Evolutionary conservation across 495 filamentous ascomycete genomes (phyloP), one percentile per base, ranked within the genome.

Genomic region (Aspergillus mulundensis): DNA sequence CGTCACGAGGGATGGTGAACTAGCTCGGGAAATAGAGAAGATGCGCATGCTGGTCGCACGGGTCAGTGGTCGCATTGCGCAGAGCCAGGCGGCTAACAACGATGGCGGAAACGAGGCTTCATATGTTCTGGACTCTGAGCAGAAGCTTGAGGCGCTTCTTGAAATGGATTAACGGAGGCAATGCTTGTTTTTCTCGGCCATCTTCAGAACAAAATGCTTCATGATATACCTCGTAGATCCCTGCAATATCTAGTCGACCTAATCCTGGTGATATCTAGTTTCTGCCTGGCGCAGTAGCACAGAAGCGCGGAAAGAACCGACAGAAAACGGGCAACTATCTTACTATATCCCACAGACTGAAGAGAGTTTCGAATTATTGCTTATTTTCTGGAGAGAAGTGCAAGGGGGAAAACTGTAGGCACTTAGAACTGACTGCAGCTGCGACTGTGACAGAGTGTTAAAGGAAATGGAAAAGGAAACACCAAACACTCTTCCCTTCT

Each of bases 11-110:
- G 85, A 90, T 67, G 87, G 86, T n/a, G 83, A 86, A 60, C 66
- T 95, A 20, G 82, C 84, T 58, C 73, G 77, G 39, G 90, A 95
- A 69, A 64, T 95, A 58, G 83, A 87, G 63, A 84, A 80, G 60
- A 92, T 90, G 84, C 80, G 86, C 36, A 81, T 90, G 66, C 72
- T 95, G 55, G 82, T 88, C 41, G 83, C 85, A 18, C 79, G 88
- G 42, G 86, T 93, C 23, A 81, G 82, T 3, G 87, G 78, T 3
- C 75, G 87, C 50, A 73, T 90, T 39, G 61, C 61, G 61, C 68
- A 75, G 46, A 67, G 69, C 46, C 67, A 64, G 63, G 67, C 44
- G 50, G 51, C 50, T 15, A 58, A 53, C 19, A 39, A 60, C 21
- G 36, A 34, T 20, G 53, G 56, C 25, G 63, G 56, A 38, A 47